A percentile compares a stretch with the other conserved stretches of the same genome.
Evolutionary conservation across 2,329 filamentous ascomycete genomes (phyloP).

Genomic region (Dothistroma septosporum): DNA sequence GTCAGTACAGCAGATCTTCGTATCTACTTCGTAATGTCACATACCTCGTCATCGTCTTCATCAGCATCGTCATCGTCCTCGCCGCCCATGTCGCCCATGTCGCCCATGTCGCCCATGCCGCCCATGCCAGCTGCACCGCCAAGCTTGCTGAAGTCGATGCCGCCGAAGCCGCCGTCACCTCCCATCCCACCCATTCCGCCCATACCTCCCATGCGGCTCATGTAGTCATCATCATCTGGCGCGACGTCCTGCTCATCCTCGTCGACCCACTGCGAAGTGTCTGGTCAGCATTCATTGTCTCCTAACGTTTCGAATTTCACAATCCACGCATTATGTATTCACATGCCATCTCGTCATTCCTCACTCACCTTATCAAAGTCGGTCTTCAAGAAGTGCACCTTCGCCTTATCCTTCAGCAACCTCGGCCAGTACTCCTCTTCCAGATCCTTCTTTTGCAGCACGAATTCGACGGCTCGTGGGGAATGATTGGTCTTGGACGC

Average conservation of each 20-base stretch:
- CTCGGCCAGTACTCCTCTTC: constrained; percentile 94
- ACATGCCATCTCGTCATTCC: neutral
- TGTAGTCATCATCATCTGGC: constrained; percentile 68
- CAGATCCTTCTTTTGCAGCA: constrained; percentile 94
- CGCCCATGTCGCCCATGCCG: no score
- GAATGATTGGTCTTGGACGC: constrained; percentile 87
- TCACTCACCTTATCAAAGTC: constrained; percentile 85
- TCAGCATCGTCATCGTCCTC: constrained; percentile 60
- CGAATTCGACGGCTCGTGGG: constrained; percentile 79
- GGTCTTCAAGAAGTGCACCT: constrained; percentile 94
- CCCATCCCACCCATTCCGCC: constrained; percentile 41
- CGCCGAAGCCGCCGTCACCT: constrained; percentile 30
- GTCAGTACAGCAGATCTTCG: neutral
- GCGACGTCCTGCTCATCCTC: constrained; percentile 97
- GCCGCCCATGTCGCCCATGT: constrained; percentile 42
- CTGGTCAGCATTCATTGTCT: constrained; percentile 3
- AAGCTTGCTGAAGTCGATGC: constrained; percentile 39
- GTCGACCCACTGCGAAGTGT: constrained; percentile 69
- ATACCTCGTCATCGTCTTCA: constrained; percentile 54
- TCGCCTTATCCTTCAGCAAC: constrained; percentile 83
- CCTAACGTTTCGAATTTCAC: neutral
- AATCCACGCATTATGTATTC: neutral
- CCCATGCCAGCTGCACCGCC: constrained; percentile 58
- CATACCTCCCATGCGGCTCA: constrained; percentile 47
- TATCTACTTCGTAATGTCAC: neutral